Evolutionary conservation across 164 flowering plant genomes (phyloP).

Genomic region (Dillenia suffruticosa): DNA sequence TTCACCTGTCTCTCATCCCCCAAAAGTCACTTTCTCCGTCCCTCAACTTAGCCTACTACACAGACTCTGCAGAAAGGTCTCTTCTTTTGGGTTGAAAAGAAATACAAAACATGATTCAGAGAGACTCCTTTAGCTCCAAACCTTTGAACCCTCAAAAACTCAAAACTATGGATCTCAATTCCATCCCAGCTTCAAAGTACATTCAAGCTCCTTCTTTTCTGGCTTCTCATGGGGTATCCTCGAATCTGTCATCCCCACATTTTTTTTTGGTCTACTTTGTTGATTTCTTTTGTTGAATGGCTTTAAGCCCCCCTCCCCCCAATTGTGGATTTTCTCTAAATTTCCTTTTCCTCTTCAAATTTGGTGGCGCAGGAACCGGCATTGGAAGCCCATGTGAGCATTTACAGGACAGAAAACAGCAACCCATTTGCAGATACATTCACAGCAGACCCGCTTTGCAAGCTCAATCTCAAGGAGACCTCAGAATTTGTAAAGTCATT

Average conservation of each 20-base stretch:
- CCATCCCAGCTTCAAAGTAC: slow-evolving; percentile 22
- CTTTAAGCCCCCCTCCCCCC: background rate
- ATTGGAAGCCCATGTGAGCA: slow-evolving; percentile 30
- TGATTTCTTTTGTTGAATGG: background rate
- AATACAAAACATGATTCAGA: background rate
- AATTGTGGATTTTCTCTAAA: slow-evolving; percentile 1
- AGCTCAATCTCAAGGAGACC: slow-evolving; percentile 78
- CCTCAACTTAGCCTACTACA: slow-evolving; percentile 7
- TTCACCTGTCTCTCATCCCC: slow-evolving; percentile 8
- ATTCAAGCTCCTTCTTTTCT: slow-evolving; percentile 34
- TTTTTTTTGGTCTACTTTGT: slow-evolving; percentile 3
- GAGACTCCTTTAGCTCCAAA: slow-evolving; percentile 9
- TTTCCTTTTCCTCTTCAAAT: background rate
- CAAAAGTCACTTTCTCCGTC: slow-evolving; percentile 7
- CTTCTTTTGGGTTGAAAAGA: no score
- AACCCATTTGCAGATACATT: slow-evolving; percentile 60
- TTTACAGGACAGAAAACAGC: slow-evolving; percentile 28
- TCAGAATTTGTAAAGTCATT: slow-evolving; percentile 79
- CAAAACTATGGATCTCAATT: slow-evolving; percentile 48
- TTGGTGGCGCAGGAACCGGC: slow-evolving; percentile 30
- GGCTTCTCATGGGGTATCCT: slow-evolving; percentile 30
- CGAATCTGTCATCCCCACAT: background rate
- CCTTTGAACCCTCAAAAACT: background rate
- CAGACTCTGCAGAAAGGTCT: background rate
- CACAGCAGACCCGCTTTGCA: slow-evolving; percentile 69